These are phyloP conservation scores for Rhodomyrtus tomentosa DNA, from an alignment of 345 rosid species.

Conservation along the genomic window DNA sequence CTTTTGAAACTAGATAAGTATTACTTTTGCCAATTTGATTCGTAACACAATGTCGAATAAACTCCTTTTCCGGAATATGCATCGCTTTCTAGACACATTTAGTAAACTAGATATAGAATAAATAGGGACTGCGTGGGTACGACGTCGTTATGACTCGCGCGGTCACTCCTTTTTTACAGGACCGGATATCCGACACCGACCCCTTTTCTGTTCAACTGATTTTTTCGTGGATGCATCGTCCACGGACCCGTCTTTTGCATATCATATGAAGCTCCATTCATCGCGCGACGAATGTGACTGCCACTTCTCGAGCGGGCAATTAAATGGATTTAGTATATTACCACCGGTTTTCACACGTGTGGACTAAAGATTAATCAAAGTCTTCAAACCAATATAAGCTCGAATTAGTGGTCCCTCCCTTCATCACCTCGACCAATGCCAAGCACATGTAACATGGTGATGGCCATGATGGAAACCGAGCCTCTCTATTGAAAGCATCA, in stretches of 20 bases:
- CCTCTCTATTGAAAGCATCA: neutral
- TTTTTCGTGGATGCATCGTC: neutral
- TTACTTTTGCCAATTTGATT: no score
- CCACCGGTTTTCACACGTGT: neutral
- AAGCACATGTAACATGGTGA: neutral
- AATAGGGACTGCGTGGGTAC: accelerated
- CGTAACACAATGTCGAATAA: no score
- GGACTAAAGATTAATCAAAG: neutral
- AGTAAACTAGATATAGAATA: neutral
- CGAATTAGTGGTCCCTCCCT: neutral
- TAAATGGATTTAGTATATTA: neutral
- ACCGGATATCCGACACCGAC: neutral
- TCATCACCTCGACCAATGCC: neutral
- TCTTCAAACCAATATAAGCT: neutral
- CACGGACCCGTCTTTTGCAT: no score
- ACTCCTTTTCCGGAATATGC: no score
- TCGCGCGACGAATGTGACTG: neutral
- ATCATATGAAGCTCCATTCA: neutral
- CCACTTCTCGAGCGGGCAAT: accelerated
- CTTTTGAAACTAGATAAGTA: no score
- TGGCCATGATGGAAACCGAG: neutral
- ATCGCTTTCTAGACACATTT: no score
- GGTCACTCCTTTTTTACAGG: neutral
- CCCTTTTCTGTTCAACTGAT: neutral
- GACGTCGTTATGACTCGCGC: neutral